Base-by-base conservation (phyloP, 345 rosid genomes). In the Luvunga scandens region DNA sequence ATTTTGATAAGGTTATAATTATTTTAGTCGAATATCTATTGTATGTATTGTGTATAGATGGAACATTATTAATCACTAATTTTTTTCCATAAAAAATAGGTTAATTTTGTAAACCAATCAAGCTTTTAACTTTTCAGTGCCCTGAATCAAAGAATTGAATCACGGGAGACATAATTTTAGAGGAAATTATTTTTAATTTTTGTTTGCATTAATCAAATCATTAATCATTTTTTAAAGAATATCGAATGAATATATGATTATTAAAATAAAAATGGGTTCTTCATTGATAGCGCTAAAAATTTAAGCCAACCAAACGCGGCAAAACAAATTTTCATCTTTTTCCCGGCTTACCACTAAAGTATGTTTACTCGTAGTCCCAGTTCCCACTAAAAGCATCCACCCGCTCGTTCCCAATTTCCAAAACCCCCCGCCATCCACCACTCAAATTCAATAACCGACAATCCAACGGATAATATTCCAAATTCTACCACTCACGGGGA, bases 301-400 rank as follows among this genome's bases (percentile, higher is more conserved):
- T 66, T 34, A 66, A 66, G 12, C 69, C 39, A 36, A n/a, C 53
- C 28, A 75, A 63, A 65, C 70, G 77, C 70, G 77, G 70, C 57
- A 45, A 63, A 45, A 22, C 27, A 39, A 14, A 24, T 6, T 13
- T 13, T 42, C n/a, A 5, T 39, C 24, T 2, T 25, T 69, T 69
- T 69, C 34, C 34, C 57, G 34, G 31, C 30, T 12, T 1, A 8
- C 9, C 7, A 0, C 45, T 0, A 66, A 33, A 13, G 21, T 24
- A 33, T 5, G 75, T 10, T 53, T 8, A 30, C 42, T 50, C 38
- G 2, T 9, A 27, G 2, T 27, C 36, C 3, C 6, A 7, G 19
- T 48, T 69, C 69, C 77, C 77, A 5, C 77, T 60, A 27, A 42
- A 62, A 62, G 19, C 22, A 10, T 27, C 77, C 60, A 68, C 69